Conservation (phyloP, 768 basidiomycete species). For the Lyophyllum shimeji region DNA sequence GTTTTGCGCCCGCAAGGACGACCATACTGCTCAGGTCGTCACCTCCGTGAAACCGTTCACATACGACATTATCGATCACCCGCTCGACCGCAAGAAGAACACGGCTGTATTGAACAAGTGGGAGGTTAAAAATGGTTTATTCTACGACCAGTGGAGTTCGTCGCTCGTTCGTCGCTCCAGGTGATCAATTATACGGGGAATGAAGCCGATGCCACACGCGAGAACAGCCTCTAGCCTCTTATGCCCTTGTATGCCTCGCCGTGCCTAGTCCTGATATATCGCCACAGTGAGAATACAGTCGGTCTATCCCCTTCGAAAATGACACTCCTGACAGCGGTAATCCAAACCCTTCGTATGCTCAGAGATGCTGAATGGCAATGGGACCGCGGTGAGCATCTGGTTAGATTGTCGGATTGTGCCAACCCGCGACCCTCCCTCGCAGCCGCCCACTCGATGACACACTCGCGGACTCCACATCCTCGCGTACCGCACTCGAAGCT, state of each 20-base stretch:
- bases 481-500: too few species aligned
- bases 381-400: too few species aligned
- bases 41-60: neutral
- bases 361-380: too few species aligned
- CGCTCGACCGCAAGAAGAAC: neutral
- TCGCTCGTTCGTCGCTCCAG: slow-evolving; percentile 7
- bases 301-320: too few species aligned
- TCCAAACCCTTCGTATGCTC: too few species aligned
- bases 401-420: too few species aligned
- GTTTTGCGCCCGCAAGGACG: neutral
- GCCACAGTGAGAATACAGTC: too few species aligned
- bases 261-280: neutral
- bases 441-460: too few species aligned
- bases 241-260: slow-evolving; percentile 12
- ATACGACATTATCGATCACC: neutral
- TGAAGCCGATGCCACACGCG: slow-evolving; percentile 19
- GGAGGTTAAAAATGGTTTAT: neutral
- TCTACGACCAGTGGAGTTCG: slow-evolving; percentile 1
- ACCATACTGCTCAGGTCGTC: neutral
- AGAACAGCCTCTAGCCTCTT: slow-evolving; percentile 24
- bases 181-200: slow-evolving; percentile 21
- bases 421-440: too few species aligned
- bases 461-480: too few species aligned
- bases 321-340: too few species aligned
- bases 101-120: neutral